These are phyloP conservation scores for Vitis hybrid DNA, from an alignment of 177 flowering plant species.

Conservation along the genomic window DNA sequence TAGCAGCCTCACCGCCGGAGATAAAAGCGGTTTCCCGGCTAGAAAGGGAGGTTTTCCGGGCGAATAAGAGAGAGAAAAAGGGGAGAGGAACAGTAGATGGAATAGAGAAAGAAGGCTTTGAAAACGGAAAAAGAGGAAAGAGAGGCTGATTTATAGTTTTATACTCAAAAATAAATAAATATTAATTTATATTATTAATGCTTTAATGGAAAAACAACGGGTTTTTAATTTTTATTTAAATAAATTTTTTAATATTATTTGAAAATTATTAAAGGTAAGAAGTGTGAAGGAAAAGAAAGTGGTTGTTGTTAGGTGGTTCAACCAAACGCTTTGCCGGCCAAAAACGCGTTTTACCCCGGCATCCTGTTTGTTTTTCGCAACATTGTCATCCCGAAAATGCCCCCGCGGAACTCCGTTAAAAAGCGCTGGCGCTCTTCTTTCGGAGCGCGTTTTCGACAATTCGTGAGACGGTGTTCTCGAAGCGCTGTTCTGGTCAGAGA, in stretches of 20 bases:
- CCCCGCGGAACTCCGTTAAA: not conserved
- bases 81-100: conserved; percentile 7
- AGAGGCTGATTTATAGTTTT: conserved; percentile 51
- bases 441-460: conserved; percentile 12
- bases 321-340: conserved; percentile 52
- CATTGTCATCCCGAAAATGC: conserved; percentile 6
- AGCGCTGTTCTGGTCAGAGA: conserved; percentile 28
- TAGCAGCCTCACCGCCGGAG: conserved; percentile 10
- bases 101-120: conserved; percentile 9
- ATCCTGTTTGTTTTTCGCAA: conserved; percentile 4
- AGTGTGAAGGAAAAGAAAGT: conserved; percentile 50
- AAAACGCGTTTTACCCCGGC: conserved; percentile 31
- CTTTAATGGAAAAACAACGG: conserved; percentile 3
- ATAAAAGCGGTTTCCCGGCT: conserved; percentile 28
- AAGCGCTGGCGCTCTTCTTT: too few relatives aligned
- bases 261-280: conserved; percentile 6
- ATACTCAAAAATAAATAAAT: conserved; percentile 4
- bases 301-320: conserved; percentile 77
- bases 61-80: conserved; percentile 11
- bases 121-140: conserved; percentile 37
- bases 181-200: not conserved
- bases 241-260: conserved; percentile 4
- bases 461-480: conserved; percentile 29
- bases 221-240: not conserved
- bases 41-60: conserved; percentile 6